Conservation (phyloP, 768 basidiomycete species). For the Hypholoma fasciculare region DNA sequence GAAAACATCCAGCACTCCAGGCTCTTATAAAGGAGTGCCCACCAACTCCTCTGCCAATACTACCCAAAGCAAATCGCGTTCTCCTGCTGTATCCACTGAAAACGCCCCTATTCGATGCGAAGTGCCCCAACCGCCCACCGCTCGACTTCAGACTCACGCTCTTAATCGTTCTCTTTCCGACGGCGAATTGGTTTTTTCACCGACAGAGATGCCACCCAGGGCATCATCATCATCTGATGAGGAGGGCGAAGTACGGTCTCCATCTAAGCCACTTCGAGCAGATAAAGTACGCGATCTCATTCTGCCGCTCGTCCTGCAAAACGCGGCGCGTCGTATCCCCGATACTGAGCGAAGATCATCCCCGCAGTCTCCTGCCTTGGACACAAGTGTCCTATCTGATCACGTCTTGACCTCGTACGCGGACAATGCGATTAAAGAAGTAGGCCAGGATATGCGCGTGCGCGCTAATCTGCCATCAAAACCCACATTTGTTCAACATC, state of each 20-base stretch:
- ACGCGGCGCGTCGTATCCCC: conserved; percentile 9
- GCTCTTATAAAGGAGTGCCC: neutral
- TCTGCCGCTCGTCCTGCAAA: conserved; percentile 17
- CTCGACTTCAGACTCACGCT: neutral
- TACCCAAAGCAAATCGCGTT: neutral
- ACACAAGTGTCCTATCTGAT: conserved; percentile 23
- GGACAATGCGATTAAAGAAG: conserved; percentile 12
- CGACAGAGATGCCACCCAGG: neutral
- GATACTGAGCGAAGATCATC: conserved; percentile 1
- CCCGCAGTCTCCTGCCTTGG: neutral
- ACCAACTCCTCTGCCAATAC: neutral
- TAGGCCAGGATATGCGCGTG: conserved; percentile 6
- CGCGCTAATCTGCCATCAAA: neutral
- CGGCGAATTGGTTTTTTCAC: neutral
- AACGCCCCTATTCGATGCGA: neutral
- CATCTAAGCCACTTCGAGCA: neutral
- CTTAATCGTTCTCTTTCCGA: neutral
- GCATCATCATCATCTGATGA: neutral
- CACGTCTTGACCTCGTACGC: conserved; percentile 23
- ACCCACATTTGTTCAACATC: neutral
- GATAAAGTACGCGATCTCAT: conserved; percentile 16
- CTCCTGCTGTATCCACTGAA: neutral
- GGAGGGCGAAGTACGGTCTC: conserved; percentile 7
- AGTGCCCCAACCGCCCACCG: neutral
- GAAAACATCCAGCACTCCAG: neutral